A percentile compares a stretch with the other conserved stretches of the same genome.
Conservation (phyloP, 441 rosid species). For the Bocquillonia castaneifolia region DNA sequence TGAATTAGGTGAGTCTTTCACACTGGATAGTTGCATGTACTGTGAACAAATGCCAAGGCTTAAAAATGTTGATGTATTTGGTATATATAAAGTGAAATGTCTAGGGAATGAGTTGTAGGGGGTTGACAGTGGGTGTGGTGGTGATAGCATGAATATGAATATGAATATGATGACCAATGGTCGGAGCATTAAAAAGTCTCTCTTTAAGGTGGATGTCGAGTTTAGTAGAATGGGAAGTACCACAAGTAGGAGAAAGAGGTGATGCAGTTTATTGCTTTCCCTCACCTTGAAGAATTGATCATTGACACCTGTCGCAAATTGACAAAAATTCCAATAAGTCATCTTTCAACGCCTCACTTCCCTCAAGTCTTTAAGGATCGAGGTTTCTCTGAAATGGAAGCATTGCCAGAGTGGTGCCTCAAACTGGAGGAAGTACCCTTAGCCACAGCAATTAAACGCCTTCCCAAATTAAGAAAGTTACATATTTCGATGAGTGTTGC, state of each 20-base stretch:
- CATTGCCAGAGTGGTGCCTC: too few relatives aligned
- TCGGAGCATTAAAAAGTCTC: slow-evolving; percentile 14
- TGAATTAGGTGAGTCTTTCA: background rate
- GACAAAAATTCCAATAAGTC: background rate
- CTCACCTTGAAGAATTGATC: slow-evolving; percentile 9
- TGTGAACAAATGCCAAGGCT: slow-evolving; percentile 17
- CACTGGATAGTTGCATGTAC: background rate
- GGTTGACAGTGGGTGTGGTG: background rate
- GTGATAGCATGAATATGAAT: background rate
- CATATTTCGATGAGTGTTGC: too few relatives aligned
- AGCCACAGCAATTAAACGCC: too few relatives aligned
- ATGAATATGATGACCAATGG: background rate
- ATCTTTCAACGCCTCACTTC: background rate
- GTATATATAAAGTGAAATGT: slow-evolving; percentile 3
- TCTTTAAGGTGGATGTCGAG: background rate
- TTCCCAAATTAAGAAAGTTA: too few relatives aligned
- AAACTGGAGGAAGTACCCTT: too few relatives aligned
- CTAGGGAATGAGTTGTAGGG: slow-evolving; percentile 20
- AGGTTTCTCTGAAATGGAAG: too few relatives aligned
- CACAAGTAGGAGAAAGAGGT: background rate
- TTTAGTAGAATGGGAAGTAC: slow-evolving; percentile 12
- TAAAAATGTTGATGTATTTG: slow-evolving; percentile 10
- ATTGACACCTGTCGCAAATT: background rate
- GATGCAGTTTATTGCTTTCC: background rate
- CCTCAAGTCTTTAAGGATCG: too few relatives aligned